Percentiles rank a stretch among this genome's conserved stretches.
Evolutionary conservation across 164 flowering plant genomes (phyloP).

Genomic region (Pachysandra terminalis): DNA sequence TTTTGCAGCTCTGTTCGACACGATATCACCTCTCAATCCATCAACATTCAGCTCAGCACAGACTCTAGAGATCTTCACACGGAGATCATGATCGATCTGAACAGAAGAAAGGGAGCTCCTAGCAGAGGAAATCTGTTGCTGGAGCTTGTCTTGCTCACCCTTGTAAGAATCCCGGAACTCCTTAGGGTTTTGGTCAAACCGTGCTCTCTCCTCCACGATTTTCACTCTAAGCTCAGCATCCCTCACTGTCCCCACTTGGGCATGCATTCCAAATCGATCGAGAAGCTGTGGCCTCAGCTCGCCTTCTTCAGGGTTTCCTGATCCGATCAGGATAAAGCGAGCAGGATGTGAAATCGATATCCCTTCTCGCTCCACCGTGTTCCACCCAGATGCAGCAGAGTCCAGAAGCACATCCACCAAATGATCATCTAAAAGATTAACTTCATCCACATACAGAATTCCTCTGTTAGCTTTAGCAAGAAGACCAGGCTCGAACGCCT

Average conservation of each 20-base stretch:
- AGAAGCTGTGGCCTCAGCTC: constrained; percentile 97
- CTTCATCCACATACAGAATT: constrained; percentile 96
- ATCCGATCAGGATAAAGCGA: constrained; percentile 87
- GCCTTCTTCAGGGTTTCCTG: constrained; percentile 98
- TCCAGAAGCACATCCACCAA: constrained; percentile 88
- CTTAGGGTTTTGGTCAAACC: constrained; percentile 81
- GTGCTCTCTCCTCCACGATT: constrained; percentile 91
- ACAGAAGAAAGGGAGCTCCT: constrained; percentile 63
- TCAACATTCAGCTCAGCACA: constrained; percentile 93
- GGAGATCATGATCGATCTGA: constrained; percentile 77
- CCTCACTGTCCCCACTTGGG: constrained; percentile 93
- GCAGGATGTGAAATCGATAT: constrained; percentile 99
- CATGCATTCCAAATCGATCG: constrained; percentile 98
- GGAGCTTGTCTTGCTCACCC: constrained; percentile 86
- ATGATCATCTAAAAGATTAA: constrained; percentile 90
- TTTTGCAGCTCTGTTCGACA: constrained; percentile 86
- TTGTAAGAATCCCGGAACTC: constrained; percentile 70
- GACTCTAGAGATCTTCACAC: constrained; percentile 88
- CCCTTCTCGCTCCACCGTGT: constrained; percentile 95
- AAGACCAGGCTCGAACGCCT: constrained; percentile 97
- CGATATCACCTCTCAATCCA: constrained; percentile 91
- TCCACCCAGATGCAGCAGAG: constrained; percentile 98
- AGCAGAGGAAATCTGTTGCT: constrained; percentile 72
- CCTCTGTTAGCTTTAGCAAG: constrained; percentile 95
- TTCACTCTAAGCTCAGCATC: constrained; percentile 96